These are phyloP conservation scores for Zea mays DNA, from an alignment of 176 grass and related monocot genomes.

Conservation along the genomic window DNA sequence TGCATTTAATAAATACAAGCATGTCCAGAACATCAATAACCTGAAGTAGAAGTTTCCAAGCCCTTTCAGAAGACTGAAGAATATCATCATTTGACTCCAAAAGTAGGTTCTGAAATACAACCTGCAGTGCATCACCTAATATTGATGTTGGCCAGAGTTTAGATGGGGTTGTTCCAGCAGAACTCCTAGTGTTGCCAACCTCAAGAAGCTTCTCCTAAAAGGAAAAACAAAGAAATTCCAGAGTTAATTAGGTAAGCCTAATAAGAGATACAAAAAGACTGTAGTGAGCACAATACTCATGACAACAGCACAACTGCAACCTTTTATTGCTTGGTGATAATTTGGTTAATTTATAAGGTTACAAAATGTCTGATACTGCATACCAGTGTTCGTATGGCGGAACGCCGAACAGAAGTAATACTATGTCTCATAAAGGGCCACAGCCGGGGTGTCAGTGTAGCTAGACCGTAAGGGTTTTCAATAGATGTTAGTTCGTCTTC, in stretches of 20 bases:
- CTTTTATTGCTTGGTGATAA: constrained; percentile 2
- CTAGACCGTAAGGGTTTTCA: constrained; percentile 86
- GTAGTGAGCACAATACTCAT: constrained; percentile 5
- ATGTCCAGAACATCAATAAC: constrained; percentile 49
- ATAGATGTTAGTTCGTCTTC: constrained; percentile 45
- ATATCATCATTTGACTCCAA: constrained; percentile 95
- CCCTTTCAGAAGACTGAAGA: constrained; percentile 92
- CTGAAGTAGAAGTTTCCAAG: constrained; percentile 96
- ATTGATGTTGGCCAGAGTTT: constrained; percentile 82
- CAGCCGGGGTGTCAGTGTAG: constrained; percentile 71
- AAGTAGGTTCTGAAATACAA: constrained; percentile 97
- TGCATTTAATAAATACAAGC: constrained; percentile 11
- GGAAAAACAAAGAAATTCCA: constrained; percentile 32
- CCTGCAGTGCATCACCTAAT: constrained; percentile 83
- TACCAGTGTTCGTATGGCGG: constrained; percentile 92
- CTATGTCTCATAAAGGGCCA: constrained; percentile 99
- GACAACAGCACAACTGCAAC: constrained; percentile 15
- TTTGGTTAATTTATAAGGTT: background rate
- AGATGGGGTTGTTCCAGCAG: constrained; percentile 47
- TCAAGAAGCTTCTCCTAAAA: constrained; percentile 92
- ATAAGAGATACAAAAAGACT: constrained; percentile 14
- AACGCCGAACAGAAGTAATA: constrained; percentile 89
- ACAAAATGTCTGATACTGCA: constrained; percentile 12
- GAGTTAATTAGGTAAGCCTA: constrained; percentile 33
- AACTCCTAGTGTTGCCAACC: constrained; percentile 70